Evolutionary conservation across 768 basidiomycete species (phyloP).

Genomic region (Suillus plorans): DNA sequence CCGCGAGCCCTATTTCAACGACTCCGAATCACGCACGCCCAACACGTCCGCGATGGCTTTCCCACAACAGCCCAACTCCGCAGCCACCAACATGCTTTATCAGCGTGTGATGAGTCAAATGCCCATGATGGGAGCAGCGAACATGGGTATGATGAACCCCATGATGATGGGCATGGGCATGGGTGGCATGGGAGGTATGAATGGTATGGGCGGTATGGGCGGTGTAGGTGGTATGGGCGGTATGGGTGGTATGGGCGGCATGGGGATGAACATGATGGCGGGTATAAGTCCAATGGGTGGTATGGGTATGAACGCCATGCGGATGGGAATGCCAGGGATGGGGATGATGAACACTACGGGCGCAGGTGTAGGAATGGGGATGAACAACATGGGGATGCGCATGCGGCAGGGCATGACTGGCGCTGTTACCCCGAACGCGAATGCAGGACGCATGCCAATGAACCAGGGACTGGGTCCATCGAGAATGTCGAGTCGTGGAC

Average conservation of each 20-base stretch:
- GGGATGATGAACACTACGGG: conserved; percentile 33
- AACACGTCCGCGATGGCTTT: conserved; percentile 32
- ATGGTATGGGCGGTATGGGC: conserved; percentile 37
- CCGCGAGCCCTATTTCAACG: conserved; percentile 33
- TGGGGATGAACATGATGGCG: conserved; percentile 30
- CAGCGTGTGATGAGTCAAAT: conserved; percentile 39
- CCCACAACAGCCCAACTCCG: conserved; percentile 37
- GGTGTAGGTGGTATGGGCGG: conserved; percentile 18
- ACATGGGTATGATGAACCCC: conserved; percentile 53
- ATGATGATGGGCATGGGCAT: conserved; percentile 49
- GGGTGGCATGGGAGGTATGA: conserved; percentile 44
- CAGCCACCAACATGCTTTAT: conserved; percentile 30
- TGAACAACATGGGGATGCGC: conserved; percentile 40
- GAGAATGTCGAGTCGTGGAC: conserved; percentile 50
- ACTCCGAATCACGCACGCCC: conserved; percentile 36
- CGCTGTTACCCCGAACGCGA: conserved; percentile 24
- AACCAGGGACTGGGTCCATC: conserved; percentile 47
- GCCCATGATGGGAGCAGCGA: conserved; percentile 46
- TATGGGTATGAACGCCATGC: conserved; percentile 17
- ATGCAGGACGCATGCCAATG: conserved; percentile 41
- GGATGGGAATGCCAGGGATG: conserved; percentile 31
- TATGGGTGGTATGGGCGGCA: conserved; percentile 25
- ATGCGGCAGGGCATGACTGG: conserved; percentile 37
- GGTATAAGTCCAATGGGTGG: conserved; percentile 23
- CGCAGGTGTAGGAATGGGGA: conserved; percentile 30